Conservation (phyloP, 108 stramenopile species). For the Cyclotella cryptica region DNA sequence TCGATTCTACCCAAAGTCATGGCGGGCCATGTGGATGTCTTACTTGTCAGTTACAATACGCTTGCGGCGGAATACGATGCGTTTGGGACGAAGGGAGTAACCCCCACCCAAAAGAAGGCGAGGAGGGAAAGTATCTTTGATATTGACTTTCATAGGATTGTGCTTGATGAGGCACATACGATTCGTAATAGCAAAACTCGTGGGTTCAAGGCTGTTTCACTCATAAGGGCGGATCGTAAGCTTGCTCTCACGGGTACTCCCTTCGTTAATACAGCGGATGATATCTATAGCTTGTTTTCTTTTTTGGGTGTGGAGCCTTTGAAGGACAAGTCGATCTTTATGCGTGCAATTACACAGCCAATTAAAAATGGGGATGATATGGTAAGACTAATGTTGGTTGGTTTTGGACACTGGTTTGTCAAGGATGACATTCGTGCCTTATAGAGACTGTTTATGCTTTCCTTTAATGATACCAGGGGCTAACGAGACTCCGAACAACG, state of each 20-base stretch:
- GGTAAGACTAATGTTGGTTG: not conserved
- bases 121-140: constrained; percentile 48
- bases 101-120: constrained; percentile 29
- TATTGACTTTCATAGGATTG: constrained; percentile 60
- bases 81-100: not conserved
- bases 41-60: constrained; percentile 69
- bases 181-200: constrained; percentile 55
- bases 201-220: constrained; percentile 43
- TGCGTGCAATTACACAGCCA: constrained; percentile 55
- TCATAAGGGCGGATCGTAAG: constrained; percentile 47
- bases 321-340: constrained; percentile 48
- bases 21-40: constrained; percentile 43
- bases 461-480: constrained; percentile 23
- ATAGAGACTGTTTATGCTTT: not conserved
- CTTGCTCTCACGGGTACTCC: constrained; percentile 63
- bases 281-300: constrained; percentile 48
- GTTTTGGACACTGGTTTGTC: not conserved
- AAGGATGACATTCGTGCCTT: not conserved
- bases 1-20: constrained; percentile 45
- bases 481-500: constrained; percentile 58
- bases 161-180: constrained; percentile 68
- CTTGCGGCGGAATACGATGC: constrained; percentile 26
- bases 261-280: constrained; percentile 56
- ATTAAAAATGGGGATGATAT: constrained; percentile 62
- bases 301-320: constrained; percentile 61